Percentiles rank a stretch among this genome's conserved stretches.
Conservation (phyloP, 2,329 filamentous ascomycete genomes). For the Peltaster fructicola region DNA sequence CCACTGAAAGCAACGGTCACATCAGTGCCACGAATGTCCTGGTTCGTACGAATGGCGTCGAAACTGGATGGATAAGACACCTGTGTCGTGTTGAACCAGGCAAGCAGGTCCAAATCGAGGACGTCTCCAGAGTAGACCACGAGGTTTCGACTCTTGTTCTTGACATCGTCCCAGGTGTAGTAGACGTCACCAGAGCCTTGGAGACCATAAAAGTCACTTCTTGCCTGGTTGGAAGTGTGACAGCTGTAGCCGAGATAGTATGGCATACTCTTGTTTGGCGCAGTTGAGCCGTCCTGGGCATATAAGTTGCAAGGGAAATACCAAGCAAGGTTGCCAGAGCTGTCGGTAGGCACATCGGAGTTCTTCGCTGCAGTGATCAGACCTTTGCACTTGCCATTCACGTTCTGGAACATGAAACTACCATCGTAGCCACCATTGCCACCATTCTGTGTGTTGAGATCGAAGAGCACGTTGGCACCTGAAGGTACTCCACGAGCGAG, state of each 20-base stretch:
- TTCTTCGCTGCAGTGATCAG: constrained; percentile 54
- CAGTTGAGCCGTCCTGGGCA: constrained; percentile 79
- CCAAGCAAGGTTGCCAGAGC: constrained; percentile 64
- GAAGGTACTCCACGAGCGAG: constrained; percentile 59
- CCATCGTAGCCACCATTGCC: constrained; percentile 86
- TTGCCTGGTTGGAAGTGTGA: constrained; percentile 55
- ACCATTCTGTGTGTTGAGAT: constrained; percentile 62
- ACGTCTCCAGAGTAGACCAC: constrained; percentile 91
- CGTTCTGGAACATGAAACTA: constrained; percentile 95
- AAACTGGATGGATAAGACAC: constrained; percentile 63
- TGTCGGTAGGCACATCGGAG: constrained; percentile 67
- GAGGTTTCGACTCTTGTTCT: constrained; percentile 73
- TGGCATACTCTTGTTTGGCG: constrained; percentile 53
- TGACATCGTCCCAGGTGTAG: constrained; percentile 88
- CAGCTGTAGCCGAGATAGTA: constrained; percentile 78
- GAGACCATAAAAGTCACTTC: constrained; percentile 61
- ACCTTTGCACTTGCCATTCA: constrained; percentile 90
- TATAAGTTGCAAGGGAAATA: constrained; percentile 88
- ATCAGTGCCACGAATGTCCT: constrained; percentile 62
- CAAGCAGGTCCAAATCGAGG: constrained; percentile 69
- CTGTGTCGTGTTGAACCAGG: constrained; percentile 75
- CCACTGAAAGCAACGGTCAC: constrained; percentile 77
- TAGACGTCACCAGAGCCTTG: constrained; percentile 67
- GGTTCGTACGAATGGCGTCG: constrained; percentile 56
- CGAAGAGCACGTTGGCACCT: constrained; percentile 67